phyloP scores from a whole-genome alignment of 495 filamentous ascomycete species.

The Penicillium alfredii region DNA sequence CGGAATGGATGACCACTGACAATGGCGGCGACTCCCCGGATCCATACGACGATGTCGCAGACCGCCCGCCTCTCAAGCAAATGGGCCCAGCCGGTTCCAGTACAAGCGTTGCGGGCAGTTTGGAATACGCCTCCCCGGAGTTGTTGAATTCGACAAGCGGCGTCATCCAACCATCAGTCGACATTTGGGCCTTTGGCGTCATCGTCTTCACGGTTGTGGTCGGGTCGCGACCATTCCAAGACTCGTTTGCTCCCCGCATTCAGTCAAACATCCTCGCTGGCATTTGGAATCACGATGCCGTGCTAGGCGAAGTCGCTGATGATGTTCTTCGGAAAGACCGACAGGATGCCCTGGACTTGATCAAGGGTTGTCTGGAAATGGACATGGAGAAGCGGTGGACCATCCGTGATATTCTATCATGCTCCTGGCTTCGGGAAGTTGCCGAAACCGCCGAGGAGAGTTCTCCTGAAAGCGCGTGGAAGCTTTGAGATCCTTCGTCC shows the following conservation, averaged over 20 bases:
- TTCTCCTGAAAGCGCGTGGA: conserved; percentile 31
- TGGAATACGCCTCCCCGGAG: conserved; percentile 64
- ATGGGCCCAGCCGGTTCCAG: conserved; percentile 53
- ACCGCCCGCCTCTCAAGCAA: conserved; percentile 40
- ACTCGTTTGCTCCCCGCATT: conserved; percentile 54
- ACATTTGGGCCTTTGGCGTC: conserved; percentile 71
- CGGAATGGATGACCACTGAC: conserved; percentile 61
- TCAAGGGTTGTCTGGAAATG: conserved; percentile 50
- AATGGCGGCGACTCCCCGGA: conserved; percentile 43
- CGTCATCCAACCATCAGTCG: conserved; percentile 51
- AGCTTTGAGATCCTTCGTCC: conserved; percentile 21
- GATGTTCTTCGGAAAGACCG: conserved; percentile 17
- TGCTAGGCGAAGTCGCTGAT: conserved; percentile 34
- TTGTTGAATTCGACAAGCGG: conserved; percentile 44
- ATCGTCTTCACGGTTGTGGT: conserved; percentile 57
- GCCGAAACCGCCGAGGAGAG: conserved; percentile 23
- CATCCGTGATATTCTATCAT: conserved; percentile 47
- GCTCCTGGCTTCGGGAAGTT: conserved; percentile 48
- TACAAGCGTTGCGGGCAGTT: conserved; percentile 53
- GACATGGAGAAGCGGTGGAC: conserved; percentile 46
- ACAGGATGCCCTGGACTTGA: conserved; percentile 45
- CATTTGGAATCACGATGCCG: conserved; percentile 52
- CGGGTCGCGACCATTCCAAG: conserved; percentile 63
- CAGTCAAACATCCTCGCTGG: conserved; percentile 55
- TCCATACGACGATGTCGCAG: conserved; percentile 42